Conservation (phyloP, 2,329 filamentous ascomycete genomes). For the Alternaria panax region DNA sequence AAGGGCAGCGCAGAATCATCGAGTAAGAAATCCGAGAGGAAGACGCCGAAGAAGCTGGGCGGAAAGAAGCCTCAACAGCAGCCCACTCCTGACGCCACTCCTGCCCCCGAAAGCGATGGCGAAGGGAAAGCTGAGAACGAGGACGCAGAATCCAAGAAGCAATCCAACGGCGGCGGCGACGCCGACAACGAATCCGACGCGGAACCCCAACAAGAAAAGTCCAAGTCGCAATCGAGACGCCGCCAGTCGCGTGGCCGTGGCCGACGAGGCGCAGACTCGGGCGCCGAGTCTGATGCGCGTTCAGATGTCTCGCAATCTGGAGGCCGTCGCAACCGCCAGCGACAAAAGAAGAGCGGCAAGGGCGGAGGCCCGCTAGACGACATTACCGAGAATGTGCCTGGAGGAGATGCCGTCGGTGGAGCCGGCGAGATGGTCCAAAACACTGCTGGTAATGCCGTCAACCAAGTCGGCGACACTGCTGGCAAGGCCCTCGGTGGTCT, state of each 20-base stretch:
- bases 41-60: conserved; percentile 60
- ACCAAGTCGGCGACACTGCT: conserved; percentile 52
- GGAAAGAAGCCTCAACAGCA: conserved; percentile 55
- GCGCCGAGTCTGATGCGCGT: conserved; percentile 63
- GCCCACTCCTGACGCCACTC: conserved; percentile 57
- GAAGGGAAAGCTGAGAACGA: conserved; percentile 54
- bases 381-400: conserved; percentile 62
- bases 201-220: conserved; percentile 56
- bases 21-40: conserved; percentile 57
- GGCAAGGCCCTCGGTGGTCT: conserved; percentile 58
- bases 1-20: conserved; percentile 49
- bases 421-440: conserved; percentile 64
- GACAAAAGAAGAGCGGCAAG: conserved; percentile 57
- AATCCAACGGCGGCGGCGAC: conserved; percentile 43
- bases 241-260: conserved; percentile 60
- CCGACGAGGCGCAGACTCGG: conserved; percentile 56
- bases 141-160: conserved; percentile 46
- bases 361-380: conserved; percentile 61
- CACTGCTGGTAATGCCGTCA: conserved; percentile 62
- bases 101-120: conserved; percentile 55
- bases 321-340: conserved; percentile 64
- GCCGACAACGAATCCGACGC: conserved; percentile 51
- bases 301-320: conserved; percentile 62
- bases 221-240: conserved; percentile 55
- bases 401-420: conserved; percentile 60